These are phyloP conservation scores for Sugiyamaella qingdaonensis DNA, from an alignment of 805 yeast species.

Conservation along the genomic window DNA sequence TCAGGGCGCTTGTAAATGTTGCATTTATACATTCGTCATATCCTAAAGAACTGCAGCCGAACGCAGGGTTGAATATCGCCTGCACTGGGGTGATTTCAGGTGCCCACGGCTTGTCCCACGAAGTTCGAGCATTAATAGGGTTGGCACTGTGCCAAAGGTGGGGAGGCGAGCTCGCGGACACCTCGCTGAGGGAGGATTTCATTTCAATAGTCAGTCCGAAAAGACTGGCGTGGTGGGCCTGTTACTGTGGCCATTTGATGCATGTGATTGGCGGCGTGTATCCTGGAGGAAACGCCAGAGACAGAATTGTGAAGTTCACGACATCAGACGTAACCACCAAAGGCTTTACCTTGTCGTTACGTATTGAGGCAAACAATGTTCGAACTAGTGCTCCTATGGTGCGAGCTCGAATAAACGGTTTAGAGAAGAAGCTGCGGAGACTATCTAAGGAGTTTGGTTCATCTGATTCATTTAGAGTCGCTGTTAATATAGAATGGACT, in stretches of 20 bases:
- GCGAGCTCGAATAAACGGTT: constrained; percentile 49
- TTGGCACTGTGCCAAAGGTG: constrained; percentile 73
- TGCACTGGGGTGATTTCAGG: constrained; percentile 73
- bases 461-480: constrained; percentile 17
- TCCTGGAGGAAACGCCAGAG: constrained; percentile 75
- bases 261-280: constrained; percentile 75
- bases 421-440: constrained; percentile 59
- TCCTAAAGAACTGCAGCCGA: constrained; percentile 71
- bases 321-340: constrained; percentile 17
- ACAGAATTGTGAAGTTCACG: constrained; percentile 27
- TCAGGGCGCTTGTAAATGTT: constrained; percentile 67
- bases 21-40: constrained; percentile 75
- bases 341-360: constrained; percentile 24
- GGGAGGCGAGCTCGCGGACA: constrained; percentile 71
- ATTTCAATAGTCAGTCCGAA: constrained; percentile 35
- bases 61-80: constrained; percentile 68
- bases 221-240: constrained; percentile 62
- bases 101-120: constrained; percentile 69
- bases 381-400: constrained; percentile 28
- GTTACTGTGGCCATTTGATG: constrained; percentile 68
- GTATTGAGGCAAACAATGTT: constrained; percentile 21
- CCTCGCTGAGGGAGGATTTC: constrained; percentile 35
- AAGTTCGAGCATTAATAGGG: constrained; percentile 66
- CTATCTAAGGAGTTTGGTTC: constrained; percentile 37
- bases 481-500: constrained; percentile 13